Percentiles rank a stretch among this genome's conserved stretches.
phyloP scores from a whole-genome alignment of 768 basidiomycete species.

The Filobasidium wieringae region DNA sequence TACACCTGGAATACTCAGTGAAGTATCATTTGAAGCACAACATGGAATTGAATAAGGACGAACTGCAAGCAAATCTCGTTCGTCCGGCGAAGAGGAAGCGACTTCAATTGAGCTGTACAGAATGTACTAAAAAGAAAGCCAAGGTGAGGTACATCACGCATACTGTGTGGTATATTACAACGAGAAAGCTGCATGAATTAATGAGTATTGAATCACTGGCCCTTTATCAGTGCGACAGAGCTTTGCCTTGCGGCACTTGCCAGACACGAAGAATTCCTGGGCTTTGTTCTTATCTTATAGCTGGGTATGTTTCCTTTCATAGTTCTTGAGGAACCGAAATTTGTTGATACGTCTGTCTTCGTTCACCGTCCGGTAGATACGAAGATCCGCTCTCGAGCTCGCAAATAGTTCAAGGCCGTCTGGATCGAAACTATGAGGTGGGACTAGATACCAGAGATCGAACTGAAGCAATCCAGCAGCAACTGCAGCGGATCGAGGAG shows the following conservation, averaged over 20 bases:
- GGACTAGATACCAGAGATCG: not conserved
- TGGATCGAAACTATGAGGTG: not conserved
- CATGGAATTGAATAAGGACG: too few species aligned
- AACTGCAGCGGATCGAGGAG: not conserved
- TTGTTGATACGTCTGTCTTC: not conserved
- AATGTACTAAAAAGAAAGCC: not conserved
- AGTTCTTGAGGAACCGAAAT: not conserved
- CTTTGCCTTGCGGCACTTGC: not conserved
- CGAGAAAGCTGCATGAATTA: not conserved
- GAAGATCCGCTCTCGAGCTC: not conserved
- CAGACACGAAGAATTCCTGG: not conserved
- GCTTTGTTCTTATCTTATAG: not conserved
- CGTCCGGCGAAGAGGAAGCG: not conserved
- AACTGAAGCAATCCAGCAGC: not conserved
- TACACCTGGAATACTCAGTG: too few species aligned
- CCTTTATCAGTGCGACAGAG: not conserved
- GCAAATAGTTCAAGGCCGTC: not conserved
- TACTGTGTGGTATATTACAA: not conserved
- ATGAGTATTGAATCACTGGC: not conserved
- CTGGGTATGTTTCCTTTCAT: not conserved
- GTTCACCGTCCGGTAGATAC: not conserved
- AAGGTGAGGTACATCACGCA: too few species aligned
- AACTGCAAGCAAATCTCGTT: too few species aligned
- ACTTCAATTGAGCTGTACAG: not conserved
- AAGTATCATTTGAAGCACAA: too few species aligned